Conservation (phyloP, 805 yeast genomes). For the Candida odintsovae region DNA sequence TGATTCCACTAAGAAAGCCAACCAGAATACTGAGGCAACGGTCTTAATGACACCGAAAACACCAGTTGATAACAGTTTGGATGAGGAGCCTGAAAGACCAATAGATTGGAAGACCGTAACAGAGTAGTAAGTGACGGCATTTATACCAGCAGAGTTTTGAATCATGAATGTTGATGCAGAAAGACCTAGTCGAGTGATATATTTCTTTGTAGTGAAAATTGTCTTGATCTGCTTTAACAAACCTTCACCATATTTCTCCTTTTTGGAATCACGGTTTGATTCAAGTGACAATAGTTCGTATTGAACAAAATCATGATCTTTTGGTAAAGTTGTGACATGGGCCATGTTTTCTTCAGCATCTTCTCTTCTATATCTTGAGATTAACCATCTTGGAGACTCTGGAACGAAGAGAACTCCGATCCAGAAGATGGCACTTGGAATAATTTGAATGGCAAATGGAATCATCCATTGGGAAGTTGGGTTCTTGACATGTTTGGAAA, state of each 20-base stretch:
- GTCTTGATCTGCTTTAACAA: slow-evolving; percentile 35
- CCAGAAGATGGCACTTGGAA: slow-evolving; percentile 40
- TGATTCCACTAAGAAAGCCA: slow-evolving; percentile 10
- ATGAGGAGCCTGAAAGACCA: slow-evolving; percentile 39
- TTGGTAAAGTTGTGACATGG: slow-evolving; percentile 33
- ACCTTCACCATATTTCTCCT: slow-evolving; percentile 28
- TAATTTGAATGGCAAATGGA: slow-evolving; percentile 40
- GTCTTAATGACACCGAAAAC: slow-evolving; percentile 46
- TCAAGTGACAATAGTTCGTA: slow-evolving; percentile 32
- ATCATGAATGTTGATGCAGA: slow-evolving; percentile 35
- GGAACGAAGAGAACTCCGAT: slow-evolving; percentile 33
- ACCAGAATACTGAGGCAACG: slow-evolving; percentile 21
- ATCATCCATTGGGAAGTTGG: slow-evolving; percentile 37
- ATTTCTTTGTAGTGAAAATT: slow-evolving; percentile 27
- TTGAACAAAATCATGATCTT: slow-evolving; percentile 33
- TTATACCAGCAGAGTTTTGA: slow-evolving; percentile 44
- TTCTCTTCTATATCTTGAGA: slow-evolving; percentile 30
- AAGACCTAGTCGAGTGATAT: slow-evolving; percentile 30
- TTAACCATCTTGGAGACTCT: slow-evolving; percentile 42
- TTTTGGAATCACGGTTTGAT: slow-evolving; percentile 23
- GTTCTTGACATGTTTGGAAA: slow-evolving; percentile 27
- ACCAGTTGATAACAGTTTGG: slow-evolving; percentile 45
- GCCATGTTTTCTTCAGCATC: slow-evolving; percentile 32
- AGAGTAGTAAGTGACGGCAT: slow-evolving; percentile 47
- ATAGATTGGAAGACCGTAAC: slow-evolving; percentile 43